phyloP scores from a whole-genome alignment of 202 grass and related monocot species.

The Zoysia matrella region DNA sequence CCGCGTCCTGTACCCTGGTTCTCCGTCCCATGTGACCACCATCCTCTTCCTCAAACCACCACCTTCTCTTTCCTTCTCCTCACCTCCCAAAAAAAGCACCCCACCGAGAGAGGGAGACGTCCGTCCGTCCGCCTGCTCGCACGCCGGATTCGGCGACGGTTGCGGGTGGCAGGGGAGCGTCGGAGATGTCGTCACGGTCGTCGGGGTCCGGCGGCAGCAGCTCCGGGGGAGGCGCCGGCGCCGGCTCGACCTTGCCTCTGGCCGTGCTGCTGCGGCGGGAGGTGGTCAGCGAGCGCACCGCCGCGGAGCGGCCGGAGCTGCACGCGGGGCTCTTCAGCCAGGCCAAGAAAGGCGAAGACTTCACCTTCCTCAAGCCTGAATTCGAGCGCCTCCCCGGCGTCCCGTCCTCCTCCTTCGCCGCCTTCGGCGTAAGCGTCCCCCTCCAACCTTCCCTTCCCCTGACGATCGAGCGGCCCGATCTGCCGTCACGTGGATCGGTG shows the following conservation, averaged over 20 bases:
- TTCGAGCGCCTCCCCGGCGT: constrained; percentile 70
- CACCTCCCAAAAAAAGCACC: constrained; percentile 28
- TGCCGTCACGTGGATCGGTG: constrained; percentile 24
- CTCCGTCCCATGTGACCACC: constrained; percentile 51
- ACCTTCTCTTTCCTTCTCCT: neutral
- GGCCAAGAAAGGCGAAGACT: too few relatives aligned
- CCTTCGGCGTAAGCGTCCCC: constrained; percentile 55
- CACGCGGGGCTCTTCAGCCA: too few relatives aligned
- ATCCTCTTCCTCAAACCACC: neutral
- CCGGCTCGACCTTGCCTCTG: constrained; percentile 58
- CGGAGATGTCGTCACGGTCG: too few relatives aligned
- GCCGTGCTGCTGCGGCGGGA: too few relatives aligned
- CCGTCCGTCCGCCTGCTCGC: constrained; percentile 18
- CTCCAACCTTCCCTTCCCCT: neutral
- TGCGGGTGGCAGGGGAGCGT: neutral
- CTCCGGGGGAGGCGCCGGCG: constrained; percentile 21
- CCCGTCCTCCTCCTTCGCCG: constrained; percentile 65
- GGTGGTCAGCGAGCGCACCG: too few relatives aligned
- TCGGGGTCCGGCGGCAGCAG: constrained; percentile 39
- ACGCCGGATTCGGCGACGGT: constrained; percentile 32
- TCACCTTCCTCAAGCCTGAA: constrained; percentile 71
- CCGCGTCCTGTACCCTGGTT: constrained; percentile 38
- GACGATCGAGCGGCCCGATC: constrained; percentile 19
- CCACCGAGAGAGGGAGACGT: constrained; percentile 24
- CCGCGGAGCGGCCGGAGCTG: too few relatives aligned